Base-by-base conservation (phyloP, 805 yeast species). In the Yamadazyma olivae region DNA sequence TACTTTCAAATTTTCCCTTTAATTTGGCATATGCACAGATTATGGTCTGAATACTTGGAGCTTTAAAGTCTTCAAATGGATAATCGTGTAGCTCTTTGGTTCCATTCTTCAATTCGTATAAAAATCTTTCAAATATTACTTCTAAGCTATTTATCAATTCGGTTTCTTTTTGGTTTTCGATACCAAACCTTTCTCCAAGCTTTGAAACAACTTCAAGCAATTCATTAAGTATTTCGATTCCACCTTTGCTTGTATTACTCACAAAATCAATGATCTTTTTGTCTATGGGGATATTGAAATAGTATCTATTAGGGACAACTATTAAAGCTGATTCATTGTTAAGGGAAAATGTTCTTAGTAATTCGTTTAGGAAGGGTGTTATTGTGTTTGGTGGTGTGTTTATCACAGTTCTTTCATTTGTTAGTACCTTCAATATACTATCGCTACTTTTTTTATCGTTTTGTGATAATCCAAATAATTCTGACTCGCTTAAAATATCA, bases 231-330 rank as follows among this genome's bases (percentile, higher is more conserved):
- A n/a, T n/a, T n/a, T n/a, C n/a, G n/a, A n/a, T n/a, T n/a, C n/a
- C n/a, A n/a, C n/a, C n/a, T n/a, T n/a, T n/a, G n/a, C n/a, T n/a
- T n/a, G n/a, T n/a, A n/a, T n/a, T n/a, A n/a, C n/a, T n/a, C n/a
- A n/a, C n/a, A n/a, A n/a, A n/a, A n/a, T n/a, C n/a, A n/a, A n/a
- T n/a, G n/a, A n/a, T n/a, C n/a, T n/a, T n/a, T n/a, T n/a, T n/a
- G n/a, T n/a, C n/a, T n/a, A n/a, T n/a, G 14, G 7, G 12, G 13
- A 26, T 26, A 26, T 26, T n/a, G 12, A 29, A 21, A 27, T 37
- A 42, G 21, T 28, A 27, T 8, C 20, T 18, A 26, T 32, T 36
- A 1, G 43, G 43, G 7, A 43, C 41, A 2, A 39, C 19, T 5
- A 43, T 32, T 22, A 39, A 16, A 3, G 36, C 34, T 14, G 28